phyloP scores from a whole-genome alignment of 768 basidiomycete genomes.

The Amanita muscaria region DNA sequence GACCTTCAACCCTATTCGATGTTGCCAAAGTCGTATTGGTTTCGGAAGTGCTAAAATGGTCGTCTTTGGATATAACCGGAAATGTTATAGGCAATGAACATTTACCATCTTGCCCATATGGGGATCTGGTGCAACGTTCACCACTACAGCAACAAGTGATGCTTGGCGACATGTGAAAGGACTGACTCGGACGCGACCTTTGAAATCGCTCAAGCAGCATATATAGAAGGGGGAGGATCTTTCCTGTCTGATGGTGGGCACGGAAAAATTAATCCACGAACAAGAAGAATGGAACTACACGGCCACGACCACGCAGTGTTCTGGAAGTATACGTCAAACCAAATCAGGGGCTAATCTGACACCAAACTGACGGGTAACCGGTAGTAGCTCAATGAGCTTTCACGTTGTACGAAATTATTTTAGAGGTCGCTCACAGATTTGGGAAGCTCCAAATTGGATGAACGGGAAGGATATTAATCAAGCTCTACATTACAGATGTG shows the following conservation, averaged over 20 bases:
- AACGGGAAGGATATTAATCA: slow-evolving; percentile 32
- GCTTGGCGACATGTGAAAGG: slow-evolving; percentile 2
- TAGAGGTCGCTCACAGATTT: slow-evolving; percentile 33
- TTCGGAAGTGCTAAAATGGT: neutral
- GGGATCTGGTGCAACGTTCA: neutral
- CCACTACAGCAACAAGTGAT: neutral
- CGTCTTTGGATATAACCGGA: slow-evolving; percentile 1
- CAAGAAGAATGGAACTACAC: slow-evolving; percentile 23
- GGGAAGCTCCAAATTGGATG: slow-evolving; percentile 35
- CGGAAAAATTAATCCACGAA: slow-evolving; percentile 15
- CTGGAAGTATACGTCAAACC: slow-evolving; percentile 42
- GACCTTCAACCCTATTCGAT: slow-evolving; percentile 6
- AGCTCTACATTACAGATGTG: slow-evolving; percentile 42
- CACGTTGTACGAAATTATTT: slow-evolving; percentile 24
- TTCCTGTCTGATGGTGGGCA: neutral
- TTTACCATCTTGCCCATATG: slow-evolving; percentile 3
- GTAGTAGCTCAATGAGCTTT: slow-evolving; percentile 16
- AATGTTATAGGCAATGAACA: neutral
- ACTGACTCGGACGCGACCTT: neutral
- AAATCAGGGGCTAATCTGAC: slow-evolving; percentile 34
- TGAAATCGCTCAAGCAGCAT: neutral
- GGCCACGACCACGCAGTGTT: slow-evolving; percentile 32
- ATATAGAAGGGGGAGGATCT: neutral
- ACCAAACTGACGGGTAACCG: slow-evolving; percentile 33
- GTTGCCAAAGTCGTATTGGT: slow-evolving; percentile 1